phyloP scores from a whole-genome alignment of 306 rosid genomes.

The Acacia acuminata region DNA sequence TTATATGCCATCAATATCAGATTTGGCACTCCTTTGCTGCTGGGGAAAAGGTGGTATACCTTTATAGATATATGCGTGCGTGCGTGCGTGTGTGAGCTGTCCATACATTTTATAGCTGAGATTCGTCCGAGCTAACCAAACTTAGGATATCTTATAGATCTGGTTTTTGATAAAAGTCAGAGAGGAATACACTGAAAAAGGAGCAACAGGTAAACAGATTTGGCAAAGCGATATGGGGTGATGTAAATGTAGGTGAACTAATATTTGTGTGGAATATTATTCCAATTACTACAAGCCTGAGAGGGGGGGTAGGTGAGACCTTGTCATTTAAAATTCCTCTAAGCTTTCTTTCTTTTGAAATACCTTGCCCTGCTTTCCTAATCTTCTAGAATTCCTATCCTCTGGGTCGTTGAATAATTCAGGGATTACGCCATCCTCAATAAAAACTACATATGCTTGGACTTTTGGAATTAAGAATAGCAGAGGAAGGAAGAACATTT shows the following conservation, averaged over 20 bases:
- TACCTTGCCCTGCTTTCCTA: neutral
- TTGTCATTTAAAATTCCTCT: neutral
- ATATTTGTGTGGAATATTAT: neutral
- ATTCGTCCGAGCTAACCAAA: conserved; percentile 12
- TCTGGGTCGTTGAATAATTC: neutral
- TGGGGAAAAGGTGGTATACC: neutral
- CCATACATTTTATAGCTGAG: neutral
- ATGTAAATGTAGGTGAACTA: conserved; percentile 25
- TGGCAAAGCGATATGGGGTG: neutral
- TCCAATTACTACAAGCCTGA: neutral
- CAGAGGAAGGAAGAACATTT: conserved; percentile 34
- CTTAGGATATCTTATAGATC: neutral
- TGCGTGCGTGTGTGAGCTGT: neutral
- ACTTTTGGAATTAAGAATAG: neutral
- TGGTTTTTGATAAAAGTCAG: neutral
- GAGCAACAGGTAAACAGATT: neutral
- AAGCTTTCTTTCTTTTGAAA: neutral
- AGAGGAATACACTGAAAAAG: neutral
- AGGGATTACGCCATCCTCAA: neutral
- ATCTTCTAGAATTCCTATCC: neutral
- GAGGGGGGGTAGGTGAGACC: neutral
- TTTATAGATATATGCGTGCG: neutral
- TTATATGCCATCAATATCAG: neutral
- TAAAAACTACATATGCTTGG: neutral
- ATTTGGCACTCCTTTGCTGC: neutral